Percentiles rank a stretch among this genome's conserved stretches.
These are phyloP conservation scores for Prunus mira DNA, from an alignment of 306 rosid genomes.

Conservation along the genomic window DNA sequence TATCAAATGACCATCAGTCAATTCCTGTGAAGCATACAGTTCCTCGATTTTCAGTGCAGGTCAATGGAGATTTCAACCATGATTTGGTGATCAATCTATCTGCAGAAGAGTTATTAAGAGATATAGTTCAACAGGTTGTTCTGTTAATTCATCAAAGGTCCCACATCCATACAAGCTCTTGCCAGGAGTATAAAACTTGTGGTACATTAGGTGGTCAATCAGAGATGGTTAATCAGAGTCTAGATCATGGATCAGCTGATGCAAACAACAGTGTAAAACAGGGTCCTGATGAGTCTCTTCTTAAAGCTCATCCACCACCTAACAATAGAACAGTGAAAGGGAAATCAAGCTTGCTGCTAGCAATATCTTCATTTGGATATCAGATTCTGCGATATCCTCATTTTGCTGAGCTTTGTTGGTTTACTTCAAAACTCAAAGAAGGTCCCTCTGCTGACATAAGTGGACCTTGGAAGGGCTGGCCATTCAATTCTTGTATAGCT, in stretches of 20 bases:
- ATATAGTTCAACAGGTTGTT: slow-evolving; percentile 58
- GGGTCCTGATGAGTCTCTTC: slow-evolving; percentile 35
- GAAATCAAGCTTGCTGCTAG: slow-evolving; percentile 64
- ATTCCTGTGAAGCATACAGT: slow-evolving; percentile 50
- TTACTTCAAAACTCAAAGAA: slow-evolving; percentile 84
- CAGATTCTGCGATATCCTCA: slow-evolving; percentile 90
- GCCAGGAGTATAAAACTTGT: slow-evolving; percentile 24
- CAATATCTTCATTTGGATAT: slow-evolving; percentile 84
- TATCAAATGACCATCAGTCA: slow-evolving; percentile 42
- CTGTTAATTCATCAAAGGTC: slow-evolving; percentile 71
- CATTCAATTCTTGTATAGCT: slow-evolving; percentile 87
- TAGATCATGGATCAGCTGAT: slow-evolving; percentile 32
- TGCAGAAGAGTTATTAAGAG: slow-evolving; percentile 61
- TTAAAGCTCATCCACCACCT: slow-evolving; percentile 46
- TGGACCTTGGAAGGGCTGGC: slow-evolving; percentile 99
- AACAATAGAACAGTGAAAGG: slow-evolving; percentile 55
- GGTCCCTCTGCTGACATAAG: slow-evolving; percentile 83
- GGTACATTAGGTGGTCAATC: slow-evolving; percentile 28
- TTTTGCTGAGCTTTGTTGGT: slow-evolving; percentile 97
- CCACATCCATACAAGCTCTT: slow-evolving; percentile 39
- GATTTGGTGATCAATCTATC: slow-evolving; percentile 54
- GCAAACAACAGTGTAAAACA: slow-evolving; percentile 28
- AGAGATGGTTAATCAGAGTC: slow-evolving; percentile 23
- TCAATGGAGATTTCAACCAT: slow-evolving; percentile 57
- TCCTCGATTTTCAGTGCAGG: slow-evolving; percentile 66